Evolutionary conservation across 441 rosid genomes (phyloP).

Genomic region (Sinapis alba): DNA sequence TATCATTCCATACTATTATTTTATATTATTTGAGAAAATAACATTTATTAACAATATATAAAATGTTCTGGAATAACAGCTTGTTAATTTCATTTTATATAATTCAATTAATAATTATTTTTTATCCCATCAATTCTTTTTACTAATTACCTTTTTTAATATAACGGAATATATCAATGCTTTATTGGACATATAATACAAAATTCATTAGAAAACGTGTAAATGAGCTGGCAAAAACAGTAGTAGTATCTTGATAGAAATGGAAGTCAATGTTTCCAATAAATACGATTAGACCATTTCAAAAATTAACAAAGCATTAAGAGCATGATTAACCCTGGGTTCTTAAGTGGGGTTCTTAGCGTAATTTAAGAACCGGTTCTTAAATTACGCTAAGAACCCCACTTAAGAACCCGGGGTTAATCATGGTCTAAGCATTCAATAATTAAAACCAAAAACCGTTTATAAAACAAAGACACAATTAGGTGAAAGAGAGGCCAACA

Average conservation of each 20-base stretch:
- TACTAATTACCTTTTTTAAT: neutral
- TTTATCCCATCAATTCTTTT: too few relatives aligned
- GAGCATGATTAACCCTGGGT: too few relatives aligned
- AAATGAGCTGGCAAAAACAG: neutral
- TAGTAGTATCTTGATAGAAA: neutral
- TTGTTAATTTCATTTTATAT: too few relatives aligned
- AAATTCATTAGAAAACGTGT: neutral
- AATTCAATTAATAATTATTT: too few relatives aligned
- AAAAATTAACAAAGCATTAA: neutral
- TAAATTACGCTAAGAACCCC: too few relatives aligned
- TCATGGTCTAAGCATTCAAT: neutral
- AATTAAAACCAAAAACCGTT: neutral
- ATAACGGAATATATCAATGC: neutral
- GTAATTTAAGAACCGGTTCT: too few relatives aligned
- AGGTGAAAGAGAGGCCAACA: neutral
- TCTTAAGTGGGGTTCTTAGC: too few relatives aligned
- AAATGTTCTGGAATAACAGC: too few relatives aligned
- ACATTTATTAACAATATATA: too few relatives aligned
- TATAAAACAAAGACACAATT: neutral
- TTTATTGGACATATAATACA: neutral
- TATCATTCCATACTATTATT: too few relatives aligned
- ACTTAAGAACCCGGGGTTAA: too few relatives aligned
- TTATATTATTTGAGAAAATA: too few relatives aligned
- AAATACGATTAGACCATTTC: neutral
- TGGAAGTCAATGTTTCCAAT: neutral